phyloP scores from a whole-genome alignment of 306 rosid species.

The Crotalaria pallida region DNA sequence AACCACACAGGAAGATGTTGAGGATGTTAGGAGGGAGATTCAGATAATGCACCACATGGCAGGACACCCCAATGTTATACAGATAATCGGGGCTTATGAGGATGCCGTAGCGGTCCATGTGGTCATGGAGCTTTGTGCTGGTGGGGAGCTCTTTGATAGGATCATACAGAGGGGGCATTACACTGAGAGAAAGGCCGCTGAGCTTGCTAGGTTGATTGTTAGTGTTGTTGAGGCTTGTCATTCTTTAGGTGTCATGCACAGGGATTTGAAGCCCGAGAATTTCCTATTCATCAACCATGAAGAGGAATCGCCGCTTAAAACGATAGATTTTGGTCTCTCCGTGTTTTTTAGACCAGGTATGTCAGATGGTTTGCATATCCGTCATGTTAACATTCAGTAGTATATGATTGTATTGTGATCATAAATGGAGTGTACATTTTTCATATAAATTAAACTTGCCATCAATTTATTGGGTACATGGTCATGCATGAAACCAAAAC shows the following conservation, averaged over 20 bases:
- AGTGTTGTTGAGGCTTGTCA: conserved; percentile 78
- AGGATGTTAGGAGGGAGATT: conserved; percentile 92
- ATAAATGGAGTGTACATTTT: too few relatives aligned
- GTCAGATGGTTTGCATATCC: background rate
- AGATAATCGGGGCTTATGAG: conserved; percentile 69
- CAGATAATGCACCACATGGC: conserved; percentile 93
- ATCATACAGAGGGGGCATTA: conserved; percentile 91
- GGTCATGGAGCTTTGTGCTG: conserved; percentile 87
- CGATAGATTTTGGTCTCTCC: conserved; percentile 93
- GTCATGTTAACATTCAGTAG: background rate
- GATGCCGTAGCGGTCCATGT: conserved; percentile 89
- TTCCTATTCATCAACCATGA: conserved; percentile 62
- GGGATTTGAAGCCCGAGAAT: conserved; percentile 94
- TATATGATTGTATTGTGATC: background rate
- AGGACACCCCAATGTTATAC: conserved; percentile 86
- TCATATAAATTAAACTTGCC: too few relatives aligned
- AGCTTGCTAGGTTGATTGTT: conserved; percentile 70
- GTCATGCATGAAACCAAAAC: too few relatives aligned
- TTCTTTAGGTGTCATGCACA: conserved; percentile 93
- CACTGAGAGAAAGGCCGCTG: conserved; percentile 76
- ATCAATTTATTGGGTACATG: too few relatives aligned
- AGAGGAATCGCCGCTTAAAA: conserved; percentile 77
- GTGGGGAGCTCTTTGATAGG: conserved; percentile 90
- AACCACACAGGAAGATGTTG: conserved; percentile 81
- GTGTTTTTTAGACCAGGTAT: conserved; percentile 89